Conservation (phyloP, 345 rosid species). For the Salix dunnii region DNA sequence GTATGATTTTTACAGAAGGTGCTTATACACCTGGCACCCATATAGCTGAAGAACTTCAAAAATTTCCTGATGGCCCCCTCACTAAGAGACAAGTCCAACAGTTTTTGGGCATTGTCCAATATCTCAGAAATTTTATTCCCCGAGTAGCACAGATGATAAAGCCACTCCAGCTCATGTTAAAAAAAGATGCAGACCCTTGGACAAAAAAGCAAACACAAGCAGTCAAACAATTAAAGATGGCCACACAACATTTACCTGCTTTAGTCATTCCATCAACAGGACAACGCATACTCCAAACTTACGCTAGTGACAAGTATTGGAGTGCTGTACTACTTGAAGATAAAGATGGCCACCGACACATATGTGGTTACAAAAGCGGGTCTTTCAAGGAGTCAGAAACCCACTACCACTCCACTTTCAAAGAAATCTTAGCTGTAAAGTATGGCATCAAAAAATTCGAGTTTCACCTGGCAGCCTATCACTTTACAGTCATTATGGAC, state of each 20-base stretch:
- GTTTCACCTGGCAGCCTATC: not conserved
- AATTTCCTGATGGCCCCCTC: not conserved
- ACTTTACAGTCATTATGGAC: not conserved
- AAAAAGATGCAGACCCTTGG: too few species aligned
- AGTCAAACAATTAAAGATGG: too few species aligned
- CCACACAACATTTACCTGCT: too few species aligned
- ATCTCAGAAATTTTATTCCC: not conserved
- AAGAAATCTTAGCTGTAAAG: not conserved
- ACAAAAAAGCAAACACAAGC: too few species aligned
- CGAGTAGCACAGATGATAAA: not conserved
- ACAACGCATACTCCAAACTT: too few species aligned
- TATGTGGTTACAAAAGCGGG: too few species aligned
- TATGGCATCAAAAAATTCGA: not conserved
- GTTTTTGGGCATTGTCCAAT: not conserved
- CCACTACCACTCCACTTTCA: too few species aligned
- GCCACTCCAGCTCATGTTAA: not conserved
- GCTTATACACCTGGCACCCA: not conserved
- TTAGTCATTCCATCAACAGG: too few species aligned
- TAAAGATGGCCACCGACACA: too few species aligned
- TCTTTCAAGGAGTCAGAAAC: too few species aligned
- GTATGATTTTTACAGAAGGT: not conserved
- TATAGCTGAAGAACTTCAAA: not conserved
- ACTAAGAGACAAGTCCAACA: not conserved
- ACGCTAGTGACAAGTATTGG: not conserved
- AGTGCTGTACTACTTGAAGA: too few species aligned